Evolutionary conservation across 345 rosid species (phyloP).

Genomic region (Rhizophora mangle): DNA sequence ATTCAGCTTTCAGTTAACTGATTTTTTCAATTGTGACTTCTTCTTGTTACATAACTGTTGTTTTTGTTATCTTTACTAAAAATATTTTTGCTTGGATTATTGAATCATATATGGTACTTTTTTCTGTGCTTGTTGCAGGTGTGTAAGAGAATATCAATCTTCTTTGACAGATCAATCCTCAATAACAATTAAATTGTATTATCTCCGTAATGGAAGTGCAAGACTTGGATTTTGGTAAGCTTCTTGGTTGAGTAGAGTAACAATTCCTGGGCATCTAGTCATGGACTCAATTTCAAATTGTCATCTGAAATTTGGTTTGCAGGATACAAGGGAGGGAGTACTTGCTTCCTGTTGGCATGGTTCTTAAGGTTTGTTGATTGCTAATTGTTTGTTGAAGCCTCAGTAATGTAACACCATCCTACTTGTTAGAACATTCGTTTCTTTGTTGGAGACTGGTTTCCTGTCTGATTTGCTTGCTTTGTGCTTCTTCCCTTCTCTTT

Average conservation of each 20-base stretch:
- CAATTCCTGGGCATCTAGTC: not conserved
- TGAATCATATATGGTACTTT: not conserved
- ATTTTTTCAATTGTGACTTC: not conserved
- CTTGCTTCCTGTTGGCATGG: constrained; percentile 82
- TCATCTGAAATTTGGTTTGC: constrained; percentile 16
- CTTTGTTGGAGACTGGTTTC: not conserved
- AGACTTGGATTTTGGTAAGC: constrained; percentile 94
- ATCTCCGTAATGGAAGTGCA: constrained; percentile 91
- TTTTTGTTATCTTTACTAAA: not conserved
- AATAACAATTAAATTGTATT: constrained; percentile 71
- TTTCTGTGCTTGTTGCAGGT: constrained; percentile 43
- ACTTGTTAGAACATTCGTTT: not conserved
- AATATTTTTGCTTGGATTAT: constrained; percentile 6
- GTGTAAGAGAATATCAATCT: constrained; percentile 84
- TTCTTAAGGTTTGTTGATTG: constrained; percentile 62
- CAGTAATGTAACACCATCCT: not conserved
- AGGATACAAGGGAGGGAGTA: constrained; percentile 89
- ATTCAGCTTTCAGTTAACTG: not conserved
- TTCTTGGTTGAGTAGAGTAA: constrained; percentile 11
- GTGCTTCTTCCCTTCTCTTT: too few relatives aligned
- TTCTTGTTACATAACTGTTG: not conserved
- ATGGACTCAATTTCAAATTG: not conserved
- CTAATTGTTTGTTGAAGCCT: constrained; percentile 3
- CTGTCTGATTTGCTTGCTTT: too few relatives aligned
- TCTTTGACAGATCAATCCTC: constrained; percentile 40